Evolutionary conservation across 1,139 yeast species (phyloP).

Genomic region (Nadsonia commutata): DNA sequence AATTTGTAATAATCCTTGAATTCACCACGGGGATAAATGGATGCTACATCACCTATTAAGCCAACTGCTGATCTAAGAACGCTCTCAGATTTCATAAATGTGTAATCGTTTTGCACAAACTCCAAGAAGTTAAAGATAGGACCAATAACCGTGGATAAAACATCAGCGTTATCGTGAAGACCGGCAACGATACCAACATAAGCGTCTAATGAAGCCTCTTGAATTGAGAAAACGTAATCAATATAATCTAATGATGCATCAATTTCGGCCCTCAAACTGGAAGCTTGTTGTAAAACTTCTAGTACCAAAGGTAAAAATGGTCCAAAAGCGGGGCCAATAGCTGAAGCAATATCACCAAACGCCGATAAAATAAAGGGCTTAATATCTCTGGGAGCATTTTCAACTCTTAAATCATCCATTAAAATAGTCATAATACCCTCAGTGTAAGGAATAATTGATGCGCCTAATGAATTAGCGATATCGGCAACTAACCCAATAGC

Average conservation of each 20-base stretch:
- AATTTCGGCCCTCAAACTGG: conserved; percentile 30
- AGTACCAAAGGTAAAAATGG: conserved; percentile 70
- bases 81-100: conserved; percentile 45
- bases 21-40: conserved; percentile 68
- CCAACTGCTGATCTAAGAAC: conserved; percentile 75
- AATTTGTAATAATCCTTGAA: conserved; percentile 50
- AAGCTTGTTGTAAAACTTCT: conserved; percentile 50
- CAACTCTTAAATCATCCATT: conserved; percentile 53
- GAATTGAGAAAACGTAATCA: conserved; percentile 58
- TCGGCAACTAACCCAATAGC: conserved; percentile 97
- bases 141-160: conserved; percentile 48
- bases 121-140: conserved; percentile 59
- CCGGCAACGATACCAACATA: conserved; percentile 94
- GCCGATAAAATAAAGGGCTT: conserved; percentile 87
- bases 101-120: conserved; percentile 43
- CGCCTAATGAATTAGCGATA: conserved; percentile 80
- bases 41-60: conserved; percentile 79
- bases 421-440: conserved; percentile 71
- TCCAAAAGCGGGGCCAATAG: conserved; percentile 61
- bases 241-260: conserved; percentile 56
- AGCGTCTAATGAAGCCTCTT: conserved; percentile 83
- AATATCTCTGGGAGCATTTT: conserved; percentile 58
- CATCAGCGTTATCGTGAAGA: conserved; percentile 51
- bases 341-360: conserved; percentile 89
- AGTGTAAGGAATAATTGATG: conserved; percentile 55